Evolutionary conservation across 2,329 filamentous ascomycete species (phyloP), one percentile per base, ranked within the genome.

Genomic region (Aspergillus floridensis): DNA sequence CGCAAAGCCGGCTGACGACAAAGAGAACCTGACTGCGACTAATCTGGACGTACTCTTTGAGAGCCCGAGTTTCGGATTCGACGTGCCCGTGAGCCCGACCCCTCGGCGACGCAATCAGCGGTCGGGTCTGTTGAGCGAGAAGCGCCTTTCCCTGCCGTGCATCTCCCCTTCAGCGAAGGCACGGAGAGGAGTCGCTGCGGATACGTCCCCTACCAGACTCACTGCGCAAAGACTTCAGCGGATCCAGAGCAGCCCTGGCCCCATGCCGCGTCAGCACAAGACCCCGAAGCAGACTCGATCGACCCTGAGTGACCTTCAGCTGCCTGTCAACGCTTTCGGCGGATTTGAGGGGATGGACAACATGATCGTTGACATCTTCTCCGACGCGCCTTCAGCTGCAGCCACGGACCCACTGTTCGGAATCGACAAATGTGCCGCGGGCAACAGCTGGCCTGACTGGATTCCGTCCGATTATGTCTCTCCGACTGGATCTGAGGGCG

Each of bases 21-120:
- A 87, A 66, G 85, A 88, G 70, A 87, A 88, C 63, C 74, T 77
- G 12, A 79, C 81, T 5, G 68, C 72, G 4, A 68, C 72, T 21
- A 82, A 84, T 38, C 73, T 90, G 5, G 83, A 86, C 46, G 80
- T 83, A 53, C 81, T 95, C 4, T 93, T 95, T 67, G 86, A 88
- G 58, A 82, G 88, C 56, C 77, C 57, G 63, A 70, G 65, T 72
- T 81, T 66, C 80, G 71, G 74, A 76, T 55, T 87, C 78, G 55
- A 87, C 80, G 4, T 84, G 81, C 61, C 81, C 81, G 60, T 84
- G 82, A 82, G 81, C 70, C 76, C 79, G 58, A 74, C 78, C 38
- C 79, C 79, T 53, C 76, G 76, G 41, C 84, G 83, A 64, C 86
- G 82, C 35, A 83, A 83, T 70, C 88, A 64, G 63, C 79, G 66